Percentiles rank a stretch among this genome's conserved stretches.
Evolutionary conservation across 441 rosid genomes (phyloP).

Genomic region (Iberis amara): DNA sequence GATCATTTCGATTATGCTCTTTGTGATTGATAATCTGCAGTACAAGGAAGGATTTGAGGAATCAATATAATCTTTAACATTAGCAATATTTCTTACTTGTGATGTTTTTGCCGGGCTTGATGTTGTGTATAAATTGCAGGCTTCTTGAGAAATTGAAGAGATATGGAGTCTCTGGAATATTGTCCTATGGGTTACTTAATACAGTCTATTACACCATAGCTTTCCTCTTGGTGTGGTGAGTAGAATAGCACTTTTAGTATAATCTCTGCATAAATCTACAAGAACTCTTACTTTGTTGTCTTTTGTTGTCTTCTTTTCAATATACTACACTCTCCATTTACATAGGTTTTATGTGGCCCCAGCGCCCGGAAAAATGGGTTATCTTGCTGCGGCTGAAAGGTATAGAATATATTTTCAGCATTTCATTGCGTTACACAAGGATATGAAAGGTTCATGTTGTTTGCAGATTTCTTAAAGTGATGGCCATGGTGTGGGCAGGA

Average conservation of each 20-base stretch:
- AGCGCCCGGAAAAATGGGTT: conserved; percentile 77
- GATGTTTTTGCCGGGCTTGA: neutral
- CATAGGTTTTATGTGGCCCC: conserved; percentile 86
- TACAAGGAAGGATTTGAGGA: conserved; percentile 2
- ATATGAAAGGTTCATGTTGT: conserved; percentile 11
- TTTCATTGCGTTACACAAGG: conserved; percentile 5
- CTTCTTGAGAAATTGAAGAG: conserved; percentile 59
- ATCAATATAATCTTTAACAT: conserved; percentile 1
- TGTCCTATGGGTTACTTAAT: conserved; percentile 78
- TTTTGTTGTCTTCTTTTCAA: neutral
- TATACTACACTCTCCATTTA: conserved; percentile 4
- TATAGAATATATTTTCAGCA: conserved; percentile 25
- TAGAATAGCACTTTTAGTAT: conserved; percentile 3
- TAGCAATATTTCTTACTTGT: conserved; percentile 3
- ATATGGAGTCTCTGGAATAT: conserved; percentile 75
- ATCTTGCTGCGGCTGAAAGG: conserved; percentile 72
- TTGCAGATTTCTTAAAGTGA: conserved; percentile 76
- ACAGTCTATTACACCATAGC: conserved; percentile 71
- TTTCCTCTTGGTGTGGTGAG: conserved; percentile 84
- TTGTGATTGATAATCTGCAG: conserved; percentile 9
- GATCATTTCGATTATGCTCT: conserved; percentile 8
- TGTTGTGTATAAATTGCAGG: conserved; percentile 35
- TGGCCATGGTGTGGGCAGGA: conserved; percentile 99
- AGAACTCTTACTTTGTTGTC: neutral
- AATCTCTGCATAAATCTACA: neutral